Base-by-base conservation (phyloP, 2,329 filamentous ascomycete species). In the Geosmithia putterillii region DNA sequence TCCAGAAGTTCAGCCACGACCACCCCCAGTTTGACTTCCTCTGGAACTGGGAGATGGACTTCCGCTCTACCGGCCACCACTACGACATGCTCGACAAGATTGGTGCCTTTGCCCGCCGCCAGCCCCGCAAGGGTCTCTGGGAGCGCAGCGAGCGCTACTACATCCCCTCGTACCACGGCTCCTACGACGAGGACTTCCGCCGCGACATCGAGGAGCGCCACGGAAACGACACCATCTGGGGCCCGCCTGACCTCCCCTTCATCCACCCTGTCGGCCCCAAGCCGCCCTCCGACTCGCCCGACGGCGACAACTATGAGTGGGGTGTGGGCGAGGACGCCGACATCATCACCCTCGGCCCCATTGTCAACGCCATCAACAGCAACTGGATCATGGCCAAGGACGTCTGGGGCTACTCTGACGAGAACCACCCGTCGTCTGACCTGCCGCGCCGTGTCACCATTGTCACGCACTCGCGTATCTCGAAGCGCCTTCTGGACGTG, bases 1-100 rank as follows among this genome's bases (percentile, higher is more conserved):
- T 88, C 2, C 84, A 88, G 56, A 81, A 81, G 61, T 88, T 89
- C 55, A 76, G 76, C 46, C 73, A 83, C 53, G 81, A 83, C 41
- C 81, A 87, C 52, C 83, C 83, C 0, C 79, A 90, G 52, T 92
- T 85, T 50, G 83, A 89, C 51, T 87, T 76, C 52, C 71, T 87
- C 51, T 92, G 86, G 84, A 89, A 90, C 57, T 89, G 84, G 85
- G 86, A 92, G 57, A 84, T 87, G 63, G 85, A 92, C 55, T 79
- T 82, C 25, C 74, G 86, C 40, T 83, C 83, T 54, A 86, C 80
- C 0, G 86, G 86, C 8, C 84, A 92, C 49, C 81, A 88, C 62
- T 89, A 90, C 59, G 81, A 90, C 52, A 76, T 90, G 50, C 74
- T 87, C 38, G 73, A 81, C 51, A 79, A 79, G 47, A 61, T 87